Evolutionary conservation across 2,329 filamentous ascomycete genomes (phyloP).

Genomic region (Alternaria postmessia): DNA sequence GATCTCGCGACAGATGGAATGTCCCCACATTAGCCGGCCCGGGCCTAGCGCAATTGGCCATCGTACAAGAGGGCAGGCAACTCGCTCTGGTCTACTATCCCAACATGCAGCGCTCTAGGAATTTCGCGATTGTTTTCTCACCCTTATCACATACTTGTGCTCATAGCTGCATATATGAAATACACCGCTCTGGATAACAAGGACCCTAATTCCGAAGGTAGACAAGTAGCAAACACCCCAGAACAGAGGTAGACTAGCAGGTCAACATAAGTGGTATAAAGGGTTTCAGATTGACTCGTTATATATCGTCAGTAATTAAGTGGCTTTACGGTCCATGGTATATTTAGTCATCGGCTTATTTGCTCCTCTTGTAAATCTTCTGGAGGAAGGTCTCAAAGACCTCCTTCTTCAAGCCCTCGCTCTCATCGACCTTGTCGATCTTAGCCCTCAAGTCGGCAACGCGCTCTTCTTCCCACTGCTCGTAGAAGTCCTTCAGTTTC

Average conservation of each 20-base stretch:
- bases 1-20: not conserved
- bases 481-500: conserved; percentile 81
- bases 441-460: conserved; percentile 78
- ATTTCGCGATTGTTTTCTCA: not conserved
- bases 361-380: conserved; percentile 99
- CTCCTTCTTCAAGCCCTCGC: conserved; percentile 84
- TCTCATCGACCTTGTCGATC: conserved; percentile 85
- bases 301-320: not conserved
- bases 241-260: not conserved
- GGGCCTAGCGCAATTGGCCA: not conserved
- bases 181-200: not conserved
- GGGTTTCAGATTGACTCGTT: not conserved
- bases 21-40: not conserved
- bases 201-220: not conserved
- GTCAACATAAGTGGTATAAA: not conserved
- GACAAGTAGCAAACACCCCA: not conserved
- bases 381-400: conserved; percentile 88
- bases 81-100: not conserved
- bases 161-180: not conserved
- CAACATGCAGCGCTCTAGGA: not conserved
- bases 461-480: conserved; percentile 87
- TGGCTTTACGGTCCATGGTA: not conserved
- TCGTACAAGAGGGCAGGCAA: not conserved
- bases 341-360: conserved; percentile 61
- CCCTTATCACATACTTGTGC: not conserved